Conservation (phyloP, 768 basidiomycete species). For the Strobilomyces confusus region DNA sequence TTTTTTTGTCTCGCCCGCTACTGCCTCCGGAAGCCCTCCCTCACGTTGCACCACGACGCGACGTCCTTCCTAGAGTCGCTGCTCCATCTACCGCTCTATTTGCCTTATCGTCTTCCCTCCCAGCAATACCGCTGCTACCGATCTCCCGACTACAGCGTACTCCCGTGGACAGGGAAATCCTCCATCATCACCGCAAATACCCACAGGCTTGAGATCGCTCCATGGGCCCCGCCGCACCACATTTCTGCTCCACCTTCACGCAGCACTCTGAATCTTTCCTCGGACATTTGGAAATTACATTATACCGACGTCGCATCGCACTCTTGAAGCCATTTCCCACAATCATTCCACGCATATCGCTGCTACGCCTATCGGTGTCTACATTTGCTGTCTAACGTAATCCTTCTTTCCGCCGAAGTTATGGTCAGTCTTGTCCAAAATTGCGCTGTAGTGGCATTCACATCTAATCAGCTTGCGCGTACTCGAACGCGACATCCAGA, state of each 20-base stretch:
- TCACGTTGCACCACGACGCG: not conserved
- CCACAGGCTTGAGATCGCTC: not conserved
- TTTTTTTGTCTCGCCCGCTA: not conserved
- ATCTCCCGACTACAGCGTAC: too few relatives aligned
- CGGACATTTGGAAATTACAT: not conserved
- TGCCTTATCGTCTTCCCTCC: too few relatives aligned
- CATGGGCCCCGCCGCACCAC: not conserved
- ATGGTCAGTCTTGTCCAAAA: not conserved
- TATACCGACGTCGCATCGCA: too few relatives aligned
- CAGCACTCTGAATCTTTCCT: too few relatives aligned
- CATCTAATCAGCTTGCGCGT: too few relatives aligned
- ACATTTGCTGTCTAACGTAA: not conserved
- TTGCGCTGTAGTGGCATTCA: too few relatives aligned
- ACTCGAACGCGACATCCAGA: not conserved
- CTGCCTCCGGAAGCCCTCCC: too few relatives aligned
- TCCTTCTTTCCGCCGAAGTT: not conserved
- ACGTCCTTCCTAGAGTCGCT: not conserved
- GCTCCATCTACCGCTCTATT: too few relatives aligned
- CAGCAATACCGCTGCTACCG: too few relatives aligned
- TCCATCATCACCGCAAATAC: not conserved
- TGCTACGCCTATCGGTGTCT: constrained; percentile 8
- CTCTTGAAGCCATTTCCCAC: constrained; percentile 4
- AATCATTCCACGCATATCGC: not conserved
- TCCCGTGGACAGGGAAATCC: too few relatives aligned
- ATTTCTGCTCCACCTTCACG: not conserved